These are phyloP conservation scores for Omphalotus guepiniiformis DNA, from an alignment of 768 basidiomycete genomes.

Conservation along the genomic window DNA sequence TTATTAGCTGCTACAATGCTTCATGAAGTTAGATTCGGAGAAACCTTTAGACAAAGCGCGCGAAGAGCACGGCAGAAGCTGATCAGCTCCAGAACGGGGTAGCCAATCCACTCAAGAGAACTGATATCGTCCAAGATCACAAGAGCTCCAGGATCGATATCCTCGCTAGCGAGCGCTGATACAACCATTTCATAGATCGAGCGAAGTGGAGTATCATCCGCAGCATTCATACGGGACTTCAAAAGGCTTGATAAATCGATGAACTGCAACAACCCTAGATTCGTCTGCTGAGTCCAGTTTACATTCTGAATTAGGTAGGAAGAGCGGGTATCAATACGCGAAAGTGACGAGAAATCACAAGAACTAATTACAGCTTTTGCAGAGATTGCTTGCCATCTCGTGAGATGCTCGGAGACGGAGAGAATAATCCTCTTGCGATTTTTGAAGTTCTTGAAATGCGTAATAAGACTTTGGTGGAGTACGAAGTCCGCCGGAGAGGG, in stretches of 20 bases:
- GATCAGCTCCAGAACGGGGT: conserved; percentile 43
- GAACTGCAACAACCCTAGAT: conserved; percentile 25
- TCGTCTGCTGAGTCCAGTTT: conserved; percentile 16
- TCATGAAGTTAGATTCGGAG: conserved; percentile 2
- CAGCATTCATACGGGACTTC: conserved; percentile 24
- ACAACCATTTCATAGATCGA: conserved; percentile 33
- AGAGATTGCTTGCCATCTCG: conserved; percentile 60
- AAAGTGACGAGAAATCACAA: background rate
- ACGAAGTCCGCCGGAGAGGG: conserved; percentile 71
- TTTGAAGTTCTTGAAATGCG: conserved; percentile 46
- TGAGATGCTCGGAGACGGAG: conserved; percentile 51
- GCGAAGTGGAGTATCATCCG: conserved; percentile 21
- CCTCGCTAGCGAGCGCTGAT: conserved; percentile 16
- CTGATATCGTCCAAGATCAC: conserved; percentile 72
- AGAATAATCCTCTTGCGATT: conserved; percentile 41
- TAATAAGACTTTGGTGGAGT: conserved; percentile 48
- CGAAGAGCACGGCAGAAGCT: conserved; percentile 59
- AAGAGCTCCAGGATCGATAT: conserved; percentile 24
- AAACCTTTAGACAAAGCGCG: conserved; percentile 52
- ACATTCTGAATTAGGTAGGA: conserved; percentile 26
- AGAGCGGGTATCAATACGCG: too few species aligned
- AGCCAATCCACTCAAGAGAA: conserved; percentile 69
- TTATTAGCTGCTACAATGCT: background rate
- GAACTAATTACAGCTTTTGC: conserved; percentile 54
- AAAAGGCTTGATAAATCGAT: conserved; percentile 7